Base-by-base conservation (phyloP, 1,139 yeast species). In the Debaryomyces psychrophilus region DNA sequence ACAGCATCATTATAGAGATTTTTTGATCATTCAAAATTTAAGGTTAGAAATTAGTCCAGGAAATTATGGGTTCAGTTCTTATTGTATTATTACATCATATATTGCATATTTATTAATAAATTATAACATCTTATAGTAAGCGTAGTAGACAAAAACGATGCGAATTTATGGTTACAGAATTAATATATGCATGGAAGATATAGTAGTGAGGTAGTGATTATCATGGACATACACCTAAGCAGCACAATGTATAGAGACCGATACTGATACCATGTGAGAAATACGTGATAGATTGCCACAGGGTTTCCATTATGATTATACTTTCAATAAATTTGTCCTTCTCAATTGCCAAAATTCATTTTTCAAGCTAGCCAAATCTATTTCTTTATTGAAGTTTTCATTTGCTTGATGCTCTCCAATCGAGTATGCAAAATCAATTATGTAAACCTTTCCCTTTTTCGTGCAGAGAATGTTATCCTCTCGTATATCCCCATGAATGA, bases 401-500 rank as follows among this genome's bases (percentile, higher is more conserved):
- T 9, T 9, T 5, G 28, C 11, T 2, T 26, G n/a, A 26, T 26
- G 11, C 9, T 26, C 2, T 26, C 11, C 11, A 26, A 26, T n/a
- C n/a, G 28, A 18, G 11, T n/a, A 5, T 26, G 43, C 43, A 34
- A 34, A 41, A 25, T 41, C 44, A 25, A 41, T 41, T 5, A 41
- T 41, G 37, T 33, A 41, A 31, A 42, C 20, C n/a, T 37, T 36
- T 8, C 41, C 41, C 5, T 28, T 28, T 12, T 17, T 42, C 5
- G 31, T 22, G 31, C 20, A 43, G 2, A 43, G 29, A 9, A 37
- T 9, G 18, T 43, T 43, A 14, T 31, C 6, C 12, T 37, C 12
- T 3, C 29, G 22, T 25, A 41, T 41, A 27, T 41, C 40, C 3
- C 23, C 23, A 18, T 41, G 44, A n/a, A 34, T 17, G 29, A 41